Base-by-base conservation (phyloP, 331 rosid species). In the Acacia concinna region DNA sequence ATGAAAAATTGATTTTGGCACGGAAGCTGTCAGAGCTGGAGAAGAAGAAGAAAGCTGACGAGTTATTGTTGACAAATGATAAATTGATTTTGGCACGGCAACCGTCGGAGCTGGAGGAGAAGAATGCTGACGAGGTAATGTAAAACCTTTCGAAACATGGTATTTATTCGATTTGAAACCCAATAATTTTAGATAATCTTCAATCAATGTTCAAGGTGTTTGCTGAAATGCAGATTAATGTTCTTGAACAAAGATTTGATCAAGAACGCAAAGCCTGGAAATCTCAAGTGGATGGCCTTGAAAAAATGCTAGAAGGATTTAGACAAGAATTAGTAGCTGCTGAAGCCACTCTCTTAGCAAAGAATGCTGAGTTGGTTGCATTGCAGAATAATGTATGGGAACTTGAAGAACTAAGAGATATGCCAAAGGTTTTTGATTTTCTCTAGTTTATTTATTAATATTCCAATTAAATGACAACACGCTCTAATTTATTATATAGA, bases 361-460 rank as follows among this genome's bases (percentile, higher is more conserved):
- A 80, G 85, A 90, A 89, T 83, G 82, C 92, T 68, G 99, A 91
- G 83, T 79, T 95, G 88, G 86, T 81, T 64, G 63, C 77, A n/a
- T 79, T 88, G 80, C 91, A 87, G 84, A 90, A 80, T 84, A 89
- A 86, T 75, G 81, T 93, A 40, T 88, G 83, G 87, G 99, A 95
- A 85, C 82, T 93, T 68, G 98, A 93, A 68, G 98, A 91, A 67
- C 79, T 91, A 80, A 88, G 98, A 83, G 99, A 95, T 85, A 90
- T 91, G 98, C 93, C 89, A 91, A 97, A 95, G 96, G 99, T 91
- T 79, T 79, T 52, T 46, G 66, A 67, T 79, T 21, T 4, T 38
- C 52, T 51, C 18, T 52, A 57, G 5, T 56, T 74, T 46, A 10
- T 51, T 46, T 46, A n/a, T 60, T 21, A 59, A 17, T 80, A n/a